These are phyloP conservation scores for Penicillium sp. DNA, from an alignment of 2,329 filamentous ascomycete species.

Conservation along the genomic window DNA sequence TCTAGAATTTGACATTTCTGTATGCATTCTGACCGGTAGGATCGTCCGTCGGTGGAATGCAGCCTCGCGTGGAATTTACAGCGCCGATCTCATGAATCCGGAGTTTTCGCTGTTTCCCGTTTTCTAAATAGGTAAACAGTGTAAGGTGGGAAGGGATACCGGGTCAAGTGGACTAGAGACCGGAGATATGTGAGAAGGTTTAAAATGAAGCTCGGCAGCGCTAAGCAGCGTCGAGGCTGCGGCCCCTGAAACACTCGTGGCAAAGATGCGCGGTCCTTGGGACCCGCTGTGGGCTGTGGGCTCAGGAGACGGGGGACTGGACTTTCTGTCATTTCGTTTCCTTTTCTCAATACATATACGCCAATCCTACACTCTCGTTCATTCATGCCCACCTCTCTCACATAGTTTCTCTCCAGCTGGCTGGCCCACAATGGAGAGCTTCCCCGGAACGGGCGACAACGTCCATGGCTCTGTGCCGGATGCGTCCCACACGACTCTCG, in stretches of 20 bases:
- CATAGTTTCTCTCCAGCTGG: constrained; percentile 18
- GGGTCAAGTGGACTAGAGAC: background rate
- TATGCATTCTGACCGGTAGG: background rate
- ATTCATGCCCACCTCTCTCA: constrained; percentile 3
- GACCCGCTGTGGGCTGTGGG: constrained; percentile 11
- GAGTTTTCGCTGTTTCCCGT: background rate
- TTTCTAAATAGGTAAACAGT: background rate
- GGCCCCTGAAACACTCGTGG: constrained; percentile 22
- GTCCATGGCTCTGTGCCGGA: constrained; percentile 28
- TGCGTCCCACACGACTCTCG: constrained; percentile 25
- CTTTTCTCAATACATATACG: constrained; percentile 5
- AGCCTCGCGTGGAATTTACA: background rate
- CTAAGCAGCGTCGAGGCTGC: background rate
- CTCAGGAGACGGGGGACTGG: constrained; percentile 13
- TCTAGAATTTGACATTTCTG: background rate
- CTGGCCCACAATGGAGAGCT: constrained; percentile 35
- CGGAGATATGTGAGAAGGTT: background rate
- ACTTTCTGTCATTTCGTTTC: constrained; percentile 7
- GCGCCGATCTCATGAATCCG: background rate
- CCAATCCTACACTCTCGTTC: background rate
- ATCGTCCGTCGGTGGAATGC: background rate
- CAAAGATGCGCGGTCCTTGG: constrained; percentile 12
- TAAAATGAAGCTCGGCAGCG: background rate
- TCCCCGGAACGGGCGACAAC: constrained; percentile 29
- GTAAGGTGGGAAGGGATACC: too few relatives aligned